phyloP scores from a whole-genome alignment of 768 basidiomycete species.

The Sporobolomyces phaffii region DNA sequence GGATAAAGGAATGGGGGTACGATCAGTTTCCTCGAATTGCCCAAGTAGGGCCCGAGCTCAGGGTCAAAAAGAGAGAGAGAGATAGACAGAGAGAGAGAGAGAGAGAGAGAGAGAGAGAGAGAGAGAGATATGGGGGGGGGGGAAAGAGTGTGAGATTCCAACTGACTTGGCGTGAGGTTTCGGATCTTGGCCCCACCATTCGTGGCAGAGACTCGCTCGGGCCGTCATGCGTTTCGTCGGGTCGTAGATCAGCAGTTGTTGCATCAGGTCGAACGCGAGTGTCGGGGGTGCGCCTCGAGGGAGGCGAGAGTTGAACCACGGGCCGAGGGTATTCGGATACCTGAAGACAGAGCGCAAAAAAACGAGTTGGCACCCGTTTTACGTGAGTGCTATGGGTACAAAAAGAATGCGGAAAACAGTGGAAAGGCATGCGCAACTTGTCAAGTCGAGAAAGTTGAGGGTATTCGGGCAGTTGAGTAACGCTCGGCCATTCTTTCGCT shows the following conservation, averaged over 20 bases:
- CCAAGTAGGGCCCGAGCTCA: background rate
- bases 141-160: conserved; percentile 7
- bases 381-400: no score
- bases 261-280: conserved; percentile 75
- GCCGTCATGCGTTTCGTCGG: conserved; percentile 81
- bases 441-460: conserved; percentile 13
- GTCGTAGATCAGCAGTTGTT: conserved; percentile 79
- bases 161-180: conserved; percentile 76
- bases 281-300: conserved; percentile 53
- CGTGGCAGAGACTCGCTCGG: conserved; percentile 69
- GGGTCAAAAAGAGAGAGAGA: background rate
- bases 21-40: no score
- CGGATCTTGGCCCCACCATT: conserved; percentile 90
- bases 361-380: no score
- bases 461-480: conserved; percentile 48
- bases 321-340: conserved; percentile 58
- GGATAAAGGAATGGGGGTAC: no score
- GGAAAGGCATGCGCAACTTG: background rate
- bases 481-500: conserved; percentile 84
- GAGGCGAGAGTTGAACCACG: conserved; percentile 59
- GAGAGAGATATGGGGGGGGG: background rate
- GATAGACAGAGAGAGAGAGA: no score
- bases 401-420: no score
- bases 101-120: no score
- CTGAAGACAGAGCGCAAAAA: conserved; percentile 48